Percentiles rank a stretch among this genome's conserved stretches.
Evolutionary conservation across 2,329 filamentous ascomycete genomes (phyloP).

Genomic region (Botrytis deweyae): DNA sequence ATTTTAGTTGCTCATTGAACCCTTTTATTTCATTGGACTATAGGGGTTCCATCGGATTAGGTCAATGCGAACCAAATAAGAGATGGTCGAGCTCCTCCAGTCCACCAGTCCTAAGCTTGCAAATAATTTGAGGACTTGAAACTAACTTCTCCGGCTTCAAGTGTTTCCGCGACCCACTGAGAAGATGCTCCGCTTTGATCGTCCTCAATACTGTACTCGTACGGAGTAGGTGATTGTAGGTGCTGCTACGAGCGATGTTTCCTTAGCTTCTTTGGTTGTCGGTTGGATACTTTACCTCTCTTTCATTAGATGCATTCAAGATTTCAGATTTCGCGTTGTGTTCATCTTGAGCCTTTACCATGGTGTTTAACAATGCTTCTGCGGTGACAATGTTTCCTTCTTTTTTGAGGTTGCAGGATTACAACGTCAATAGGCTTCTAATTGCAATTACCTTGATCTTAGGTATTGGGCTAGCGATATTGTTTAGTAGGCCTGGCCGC

Average conservation of each 20-base stretch:
- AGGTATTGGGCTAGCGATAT: neutral
- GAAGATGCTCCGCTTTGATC: neutral
- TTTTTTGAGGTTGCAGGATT: neutral
- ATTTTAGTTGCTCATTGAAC: neutral
- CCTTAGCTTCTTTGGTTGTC: neutral
- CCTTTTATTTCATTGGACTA: neutral
- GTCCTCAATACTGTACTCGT: neutral
- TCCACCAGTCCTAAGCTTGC: neutral
- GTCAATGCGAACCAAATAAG: neutral
- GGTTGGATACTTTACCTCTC: neutral
- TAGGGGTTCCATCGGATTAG: neutral
- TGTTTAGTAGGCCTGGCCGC: neutral
- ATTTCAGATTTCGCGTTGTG: neutral
- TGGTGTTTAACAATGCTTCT: neutral
- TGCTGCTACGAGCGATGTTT: neutral
- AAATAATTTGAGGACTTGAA: neutral
- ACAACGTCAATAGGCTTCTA: neutral
- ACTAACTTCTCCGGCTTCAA: slow-evolving; percentile 3
- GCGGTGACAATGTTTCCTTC: neutral
- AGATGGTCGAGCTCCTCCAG: neutral
- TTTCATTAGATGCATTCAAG: neutral
- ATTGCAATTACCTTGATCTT: neutral
- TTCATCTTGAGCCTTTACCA: neutral
- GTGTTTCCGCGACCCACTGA: neutral
- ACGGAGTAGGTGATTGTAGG: neutral